Conservation (phyloP, 2,329 filamentous ascomycete genomes). For the Exophiala dermatitidis region DNA sequence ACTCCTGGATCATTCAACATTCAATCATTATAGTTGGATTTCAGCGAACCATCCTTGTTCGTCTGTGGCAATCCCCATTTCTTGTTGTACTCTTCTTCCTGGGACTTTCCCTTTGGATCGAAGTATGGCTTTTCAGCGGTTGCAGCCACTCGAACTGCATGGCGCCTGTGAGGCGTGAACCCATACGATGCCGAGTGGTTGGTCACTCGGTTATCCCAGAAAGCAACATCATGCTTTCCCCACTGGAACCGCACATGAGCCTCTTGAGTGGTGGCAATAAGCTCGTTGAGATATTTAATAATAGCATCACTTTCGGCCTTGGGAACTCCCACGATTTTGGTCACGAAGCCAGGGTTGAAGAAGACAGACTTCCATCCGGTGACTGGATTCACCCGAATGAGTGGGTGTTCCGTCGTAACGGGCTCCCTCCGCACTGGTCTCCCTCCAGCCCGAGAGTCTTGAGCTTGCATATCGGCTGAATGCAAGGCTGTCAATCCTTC, state of each 20-base stretch:
- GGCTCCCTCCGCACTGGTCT: constrained; percentile 36
- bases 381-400: constrained; percentile 56
- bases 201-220: constrained; percentile 59
- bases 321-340: constrained; percentile 40
- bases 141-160: constrained; percentile 46
- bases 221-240: constrained; percentile 56
- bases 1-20: background rate
- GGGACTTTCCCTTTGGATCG: constrained; percentile 41
- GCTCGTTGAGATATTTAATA: constrained; percentile 37
- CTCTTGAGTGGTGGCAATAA: constrained; percentile 45
- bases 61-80: constrained; percentile 45
- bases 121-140: constrained; percentile 44
- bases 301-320: constrained; percentile 39
- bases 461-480: constrained; percentile 45
- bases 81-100: constrained; percentile 48
- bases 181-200: constrained; percentile 40
- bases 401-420: constrained; percentile 47
- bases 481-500: constrained; percentile 52
- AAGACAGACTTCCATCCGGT: constrained; percentile 56
- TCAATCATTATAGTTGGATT: constrained; percentile 53
- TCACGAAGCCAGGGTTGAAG: constrained; percentile 38
- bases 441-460: constrained; percentile 35
- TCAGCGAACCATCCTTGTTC: constrained; percentile 50
- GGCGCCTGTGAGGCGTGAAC: constrained; percentile 50
- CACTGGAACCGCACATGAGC: constrained; percentile 46